Evolutionary conservation across 1,139 yeast genomes (phyloP), one percentile per base, ranked within the genome.

Genomic region (Candida freyschussii): DNA sequence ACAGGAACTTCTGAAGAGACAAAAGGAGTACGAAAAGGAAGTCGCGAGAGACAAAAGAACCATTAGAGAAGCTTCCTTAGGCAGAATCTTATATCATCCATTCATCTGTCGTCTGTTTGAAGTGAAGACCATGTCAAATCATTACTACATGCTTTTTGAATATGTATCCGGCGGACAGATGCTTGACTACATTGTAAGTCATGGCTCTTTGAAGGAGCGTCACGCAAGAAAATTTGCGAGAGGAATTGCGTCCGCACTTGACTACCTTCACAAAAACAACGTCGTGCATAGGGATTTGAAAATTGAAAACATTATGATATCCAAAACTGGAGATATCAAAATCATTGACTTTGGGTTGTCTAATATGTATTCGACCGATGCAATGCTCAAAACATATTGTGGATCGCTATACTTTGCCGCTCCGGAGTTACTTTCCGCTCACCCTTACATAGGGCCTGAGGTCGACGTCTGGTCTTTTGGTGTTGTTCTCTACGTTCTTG

Each of bases 401-500:
- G 99, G 99, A 1, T 87, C 97, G 1, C 68, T 93, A 34, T 93
- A 93, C 58, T 93, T 91, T 69, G 99, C 98, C 1, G 98, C 99
- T 0, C 99, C 99, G 0, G 99, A 93, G 57, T 68, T 93, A 46
- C 67, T 93, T 39, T 82, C 85, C 41, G 98, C 97, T 0, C 78
- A 79, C 45, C 96, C 96, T 0, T 93, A 93, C 52, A 67, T 75
- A 21, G 99, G 98, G 0, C 98, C 98, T 1, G 98, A 93, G 57
- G 96, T 93, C 30, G 99, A 91, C 56, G 81, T 91, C 18, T 91
- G 99, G 99, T 85, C 96, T 5, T 89, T 89, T 66, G 99, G 98
- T 39, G 96, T 91, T 29, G 96, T 91, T 0, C 63, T 93, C 23
- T 91, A 86, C 53, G 99, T 91, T 13, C 65, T 93, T 42, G 96